These are phyloP conservation scores for Diaporthe humulicola DNA, from an alignment of 2,329 filamentous ascomycete species.

Conservation along the genomic window DNA sequence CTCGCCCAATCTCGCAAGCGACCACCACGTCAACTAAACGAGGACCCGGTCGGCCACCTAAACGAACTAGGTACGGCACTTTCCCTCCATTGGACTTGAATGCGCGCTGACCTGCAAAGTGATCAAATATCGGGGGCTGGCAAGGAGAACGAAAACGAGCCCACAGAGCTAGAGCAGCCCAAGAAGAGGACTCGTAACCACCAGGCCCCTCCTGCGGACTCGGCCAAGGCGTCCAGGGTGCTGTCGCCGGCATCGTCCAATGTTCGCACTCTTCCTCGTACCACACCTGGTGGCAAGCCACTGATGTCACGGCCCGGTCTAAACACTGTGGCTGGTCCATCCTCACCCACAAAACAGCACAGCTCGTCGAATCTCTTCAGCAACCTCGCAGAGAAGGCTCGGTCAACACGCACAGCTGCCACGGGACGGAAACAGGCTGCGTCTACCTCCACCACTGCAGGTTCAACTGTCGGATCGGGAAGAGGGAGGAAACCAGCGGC, in stretches of 20 bases:
- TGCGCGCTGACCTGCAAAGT: constrained; percentile 58
- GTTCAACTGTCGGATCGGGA: constrained; percentile 50
- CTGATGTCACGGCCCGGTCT: constrained; percentile 65
- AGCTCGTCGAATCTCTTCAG: constrained; percentile 61
- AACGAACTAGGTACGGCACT: constrained; percentile 64
- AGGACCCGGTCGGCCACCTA: constrained; percentile 52
- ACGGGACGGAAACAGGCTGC: constrained; percentile 36
- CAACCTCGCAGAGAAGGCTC: constrained; percentile 72
- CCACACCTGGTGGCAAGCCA: constrained; percentile 68
- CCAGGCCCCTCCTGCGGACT: constrained; percentile 54
- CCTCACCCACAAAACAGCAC: constrained; percentile 73
- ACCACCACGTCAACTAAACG: constrained; percentile 31
- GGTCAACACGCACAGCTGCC: constrained; percentile 61
- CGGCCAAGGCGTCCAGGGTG: constrained; percentile 68
- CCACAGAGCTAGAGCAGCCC: constrained; percentile 66
- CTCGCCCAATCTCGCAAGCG: constrained; percentile 29
- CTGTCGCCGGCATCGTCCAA: constrained; percentile 89
- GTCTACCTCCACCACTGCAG: constrained; percentile 53
- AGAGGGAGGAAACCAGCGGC: constrained; percentile 43
- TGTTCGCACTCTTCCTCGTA: constrained; percentile 74
- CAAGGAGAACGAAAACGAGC: constrained; percentile 80
- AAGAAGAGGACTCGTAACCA: constrained; percentile 75
- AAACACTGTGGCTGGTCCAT: constrained; percentile 71
- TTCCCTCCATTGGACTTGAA: constrained; percentile 34
- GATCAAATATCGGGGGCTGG: constrained; percentile 74